Conservation (phyloP, 768 basidiomycete genomes). For the Suillus paluster region DNA sequence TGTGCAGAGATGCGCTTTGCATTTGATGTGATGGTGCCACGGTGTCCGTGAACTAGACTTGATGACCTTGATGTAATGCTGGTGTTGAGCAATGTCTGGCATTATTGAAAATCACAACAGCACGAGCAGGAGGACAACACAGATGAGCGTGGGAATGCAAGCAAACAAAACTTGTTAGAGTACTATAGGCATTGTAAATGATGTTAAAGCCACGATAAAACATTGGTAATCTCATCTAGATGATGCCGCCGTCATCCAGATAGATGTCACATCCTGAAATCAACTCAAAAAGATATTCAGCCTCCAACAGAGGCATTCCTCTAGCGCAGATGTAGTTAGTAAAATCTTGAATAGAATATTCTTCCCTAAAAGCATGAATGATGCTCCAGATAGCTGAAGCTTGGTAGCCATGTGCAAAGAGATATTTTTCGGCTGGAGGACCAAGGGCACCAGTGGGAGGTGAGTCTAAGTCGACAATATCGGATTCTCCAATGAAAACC, state of each 20-base stretch:
- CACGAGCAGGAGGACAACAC: neutral
- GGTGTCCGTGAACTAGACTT: neutral
- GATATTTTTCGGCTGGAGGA: neutral
- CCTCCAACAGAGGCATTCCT: conserved; percentile 8
- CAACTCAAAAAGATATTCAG: conserved; percentile 3
- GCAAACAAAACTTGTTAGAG: neutral
- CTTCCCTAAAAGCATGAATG: conserved; percentile 1
- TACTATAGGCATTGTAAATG: neutral
- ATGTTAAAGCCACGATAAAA: neutral
- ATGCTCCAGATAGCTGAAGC: neutral
- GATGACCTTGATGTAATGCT: neutral
- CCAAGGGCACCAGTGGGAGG: conserved; percentile 3
- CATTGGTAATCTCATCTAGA: neutral
- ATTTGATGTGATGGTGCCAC: neutral
- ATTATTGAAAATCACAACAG: neutral
- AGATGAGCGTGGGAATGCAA: neutral
- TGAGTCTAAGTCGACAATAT: neutral
- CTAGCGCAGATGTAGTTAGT: neutral
- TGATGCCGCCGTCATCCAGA: neutral
- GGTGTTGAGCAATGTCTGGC: neutral
- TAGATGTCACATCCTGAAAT: neutral
- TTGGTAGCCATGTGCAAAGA: conserved; percentile 6
- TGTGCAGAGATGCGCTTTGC: neutral
- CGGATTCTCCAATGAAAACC: neutral
- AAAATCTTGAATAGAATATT: neutral